Conservation (phyloP, 805 yeast species). For the Candida alai region DNA sequence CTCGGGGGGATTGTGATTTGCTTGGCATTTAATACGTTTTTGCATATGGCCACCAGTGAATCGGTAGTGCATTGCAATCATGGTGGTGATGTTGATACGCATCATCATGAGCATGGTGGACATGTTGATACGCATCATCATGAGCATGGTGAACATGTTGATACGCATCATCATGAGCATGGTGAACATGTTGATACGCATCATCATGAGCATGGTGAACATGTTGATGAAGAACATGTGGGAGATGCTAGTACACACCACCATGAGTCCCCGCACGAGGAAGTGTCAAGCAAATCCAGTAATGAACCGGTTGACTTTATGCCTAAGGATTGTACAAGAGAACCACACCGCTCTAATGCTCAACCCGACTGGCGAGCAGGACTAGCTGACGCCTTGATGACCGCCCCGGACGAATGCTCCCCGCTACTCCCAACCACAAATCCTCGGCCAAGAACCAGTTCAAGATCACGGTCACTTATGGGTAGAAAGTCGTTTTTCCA, state of each 20-base stretch:
- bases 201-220: slow-evolving; percentile 6
- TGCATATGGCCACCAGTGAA: slow-evolving; percentile 75
- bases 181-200: slow-evolving; percentile 15
- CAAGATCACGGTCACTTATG: too few species aligned
- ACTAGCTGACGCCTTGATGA: too few species aligned
- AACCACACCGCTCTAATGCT: too few species aligned
- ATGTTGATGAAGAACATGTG: slow-evolving; percentile 8
- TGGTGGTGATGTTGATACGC: slow-evolving; percentile 23
- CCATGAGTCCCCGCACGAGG: too few species aligned
- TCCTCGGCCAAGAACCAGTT: too few species aligned
- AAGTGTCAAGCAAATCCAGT: too few species aligned
- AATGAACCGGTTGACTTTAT: too few species aligned
- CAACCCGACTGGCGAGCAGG: too few species aligned
- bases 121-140: slow-evolving; percentile 13
- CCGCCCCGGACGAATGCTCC: too few species aligned
- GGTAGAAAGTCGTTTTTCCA: slow-evolving; percentile 26
- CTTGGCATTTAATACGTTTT: slow-evolving; percentile 52
- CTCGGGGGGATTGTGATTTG: slow-evolving; percentile 62
- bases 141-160: slow-evolving; percentile 12
- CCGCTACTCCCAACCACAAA: slow-evolving; percentile 6
- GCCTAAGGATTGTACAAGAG: too few species aligned
- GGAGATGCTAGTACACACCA: slow-evolving; percentile 1
- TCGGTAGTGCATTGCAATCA: slow-evolving; percentile 86
- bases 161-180: slow-evolving; percentile 16
- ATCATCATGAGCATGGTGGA: slow-evolving; percentile 2